Percentiles rank a stretch among this genome's conserved stretches.
phyloP scores from a whole-genome alignment of 176 grass and related monocot genomes.

The Stipa capillata region DNA sequence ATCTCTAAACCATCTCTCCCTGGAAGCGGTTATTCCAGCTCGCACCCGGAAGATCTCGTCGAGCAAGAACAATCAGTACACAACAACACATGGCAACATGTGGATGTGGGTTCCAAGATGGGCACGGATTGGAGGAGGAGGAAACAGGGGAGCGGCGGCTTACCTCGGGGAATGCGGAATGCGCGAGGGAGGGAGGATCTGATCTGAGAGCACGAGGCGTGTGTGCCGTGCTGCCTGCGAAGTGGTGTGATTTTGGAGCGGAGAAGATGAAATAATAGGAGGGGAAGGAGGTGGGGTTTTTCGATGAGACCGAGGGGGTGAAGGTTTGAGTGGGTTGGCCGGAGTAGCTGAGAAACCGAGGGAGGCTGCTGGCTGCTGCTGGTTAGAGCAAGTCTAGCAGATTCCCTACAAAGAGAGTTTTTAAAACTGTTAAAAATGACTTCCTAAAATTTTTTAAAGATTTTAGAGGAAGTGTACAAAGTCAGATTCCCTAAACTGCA shows the following conservation, averaged over 20 bases:
- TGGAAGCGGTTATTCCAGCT: not conserved
- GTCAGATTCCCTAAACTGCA: too few species aligned
- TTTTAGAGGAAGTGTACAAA: too few species aligned
- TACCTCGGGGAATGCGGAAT: not conserved
- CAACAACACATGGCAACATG: not conserved
- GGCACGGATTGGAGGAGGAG: not conserved
- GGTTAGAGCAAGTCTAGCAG: too few species aligned
- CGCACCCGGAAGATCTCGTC: not conserved
- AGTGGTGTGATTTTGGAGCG: not conserved
- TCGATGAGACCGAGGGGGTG: constrained; percentile 39
- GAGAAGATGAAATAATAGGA: not conserved
- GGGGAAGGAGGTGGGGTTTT: constrained; percentile 8
- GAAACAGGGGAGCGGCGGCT: not conserved
- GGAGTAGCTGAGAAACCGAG: constrained; percentile 36
- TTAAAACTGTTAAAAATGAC: too few species aligned
- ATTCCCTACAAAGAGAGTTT: too few species aligned
- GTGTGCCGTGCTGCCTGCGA: not conserved
- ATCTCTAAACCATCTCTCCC: not conserved
- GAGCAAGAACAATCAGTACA: not conserved
- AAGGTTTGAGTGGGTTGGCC: not conserved
- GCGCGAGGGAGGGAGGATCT: constrained; percentile 1
- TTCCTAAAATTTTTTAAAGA: too few species aligned
- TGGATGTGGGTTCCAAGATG: not conserved
- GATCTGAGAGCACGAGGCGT: constrained; percentile 8
- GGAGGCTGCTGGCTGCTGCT: too few species aligned